Base-by-base conservation (phyloP, 1,284 basidiomycete species). In the Apiotrichum akiyoshidainum region DNA sequence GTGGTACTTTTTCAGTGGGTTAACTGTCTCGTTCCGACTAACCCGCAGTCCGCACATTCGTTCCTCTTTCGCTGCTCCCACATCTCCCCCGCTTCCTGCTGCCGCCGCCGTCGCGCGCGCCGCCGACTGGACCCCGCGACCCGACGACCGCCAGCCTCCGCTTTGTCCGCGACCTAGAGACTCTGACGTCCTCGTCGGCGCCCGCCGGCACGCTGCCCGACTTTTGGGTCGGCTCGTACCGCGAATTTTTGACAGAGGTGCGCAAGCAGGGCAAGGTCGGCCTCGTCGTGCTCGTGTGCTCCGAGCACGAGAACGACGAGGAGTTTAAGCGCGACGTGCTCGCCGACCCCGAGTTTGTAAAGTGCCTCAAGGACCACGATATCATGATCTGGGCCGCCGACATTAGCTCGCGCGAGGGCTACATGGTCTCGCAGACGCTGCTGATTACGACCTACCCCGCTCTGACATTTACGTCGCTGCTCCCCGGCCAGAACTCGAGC, bases 371-470 rank as follows among this genome's bases (percentile, higher is more conserved):
- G 50, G 83, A 85, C 37, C 85, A 89, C 68, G 82, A 86, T 56
- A 83, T 94, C 47, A 67, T 90, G 31, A 85, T 90, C 13, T 95
- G 91, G 91, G 90, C 87, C 11, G 90, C 89, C 8, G 88, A 90
- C 62, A 85, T 95, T 8, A 82, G 86, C 41, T 87, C 88, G 64
- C 81, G 83, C 48, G 90, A 95, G 64, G 86, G 89, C 4, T 92
- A 90, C 82, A 87, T 87, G 77, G 92, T 90, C 9, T 81, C 90
- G 1, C 86, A 90, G 68, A 92, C 93, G 65, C 80, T 96, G 0
- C 87, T 90, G 67, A 86, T 87, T 1, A 95, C 92, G 3, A 92
- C 92, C 0, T 96, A 89, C 68, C 94, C 94, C 0, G 94, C 93
- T 62, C 82, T 98, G 50, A 89, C 90, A 0, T 98, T 97, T 73